Evolutionary conservation across 495 filamentous ascomycete species (phyloP), one percentile per base, ranked within the genome.

Genomic region (Chaetomium cochliodes): DNA sequence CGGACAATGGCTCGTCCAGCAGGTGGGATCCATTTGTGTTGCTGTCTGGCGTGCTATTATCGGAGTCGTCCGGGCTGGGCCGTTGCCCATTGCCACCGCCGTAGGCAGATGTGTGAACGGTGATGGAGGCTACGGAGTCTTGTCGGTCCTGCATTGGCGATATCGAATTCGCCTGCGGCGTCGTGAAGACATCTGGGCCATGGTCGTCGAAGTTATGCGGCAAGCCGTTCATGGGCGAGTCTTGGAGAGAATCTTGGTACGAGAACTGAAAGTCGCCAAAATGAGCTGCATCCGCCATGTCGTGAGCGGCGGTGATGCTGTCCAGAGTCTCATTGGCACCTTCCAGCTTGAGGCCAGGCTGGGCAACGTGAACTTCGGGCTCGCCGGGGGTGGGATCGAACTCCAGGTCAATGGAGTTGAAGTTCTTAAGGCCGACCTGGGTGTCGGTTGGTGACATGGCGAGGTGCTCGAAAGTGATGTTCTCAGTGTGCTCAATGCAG

Each of bases 41-140:
- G 68, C 82, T 84, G 26, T 75, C 74, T 23, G 77, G 81, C 53
- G 78, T 81, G 58, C 74, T 80, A n/a, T 79, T 77, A 20, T 84
- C 81, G 6, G 82, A 82, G 0, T 62, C 76, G 42, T 79, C 78
- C 7, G 79, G 72, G 59, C 74, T 80, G 18, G 55, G 69, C 30
- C 77, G 67, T 33, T 73, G 73, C 9, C 63, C 68, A 25, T 46
- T 56, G n/a, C 25, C 42, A 46, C 58, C 61, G 47, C 57, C 55
- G 46, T 73, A 74, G 20, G 54, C 68, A 2, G 72, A 67, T 2
- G 68, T 69, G 37, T 72, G 75, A 39, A 74, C 73, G 25, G 71
- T 75, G 33, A 72, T 74, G 37, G 73, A 76, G 23, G 72, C 69
- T 41, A 71, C 75, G 28, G 77, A 76, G 63, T 73, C 74, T 62